Conservation (phyloP, 2,329 filamentous ascomycete species). For the Balansia obtecta region DNA sequence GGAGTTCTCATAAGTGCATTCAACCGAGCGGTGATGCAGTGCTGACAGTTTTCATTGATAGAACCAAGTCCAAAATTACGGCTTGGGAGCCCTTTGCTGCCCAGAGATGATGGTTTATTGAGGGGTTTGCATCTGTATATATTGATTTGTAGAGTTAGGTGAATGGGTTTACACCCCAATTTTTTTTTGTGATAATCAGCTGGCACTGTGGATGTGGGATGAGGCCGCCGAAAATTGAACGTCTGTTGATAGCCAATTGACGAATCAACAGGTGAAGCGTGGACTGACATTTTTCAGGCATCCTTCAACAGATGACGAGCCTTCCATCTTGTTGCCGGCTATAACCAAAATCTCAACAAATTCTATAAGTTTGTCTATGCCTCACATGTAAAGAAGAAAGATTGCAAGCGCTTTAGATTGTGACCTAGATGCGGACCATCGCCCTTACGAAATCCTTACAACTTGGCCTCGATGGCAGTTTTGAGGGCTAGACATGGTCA, state of each 20-base stretch:
- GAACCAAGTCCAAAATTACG: conserved; percentile 40
- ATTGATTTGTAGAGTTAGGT: conserved; percentile 9
- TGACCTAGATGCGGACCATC: neutral
- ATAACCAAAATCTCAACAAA: neutral
- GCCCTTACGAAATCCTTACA: neutral
- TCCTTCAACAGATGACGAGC: neutral
- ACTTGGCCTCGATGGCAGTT: conserved; percentile 10
- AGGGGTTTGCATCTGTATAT: conserved; percentile 17
- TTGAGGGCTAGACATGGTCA: conserved; percentile 9
- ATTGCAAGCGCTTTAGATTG: neutral
- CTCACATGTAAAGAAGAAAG: neutral
- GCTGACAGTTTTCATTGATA: conserved; percentile 17
- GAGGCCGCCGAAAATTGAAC: neutral
- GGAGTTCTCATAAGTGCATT: neutral
- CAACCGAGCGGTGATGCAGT: neutral
- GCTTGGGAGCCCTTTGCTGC: conserved; percentile 38
- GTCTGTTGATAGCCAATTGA: no score
- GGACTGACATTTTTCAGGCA: no score
- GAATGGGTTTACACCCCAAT: neutral
- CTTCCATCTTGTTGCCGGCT: no score
- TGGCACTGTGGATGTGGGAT: neutral
- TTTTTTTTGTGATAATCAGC: neutral
- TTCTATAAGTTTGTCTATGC: neutral
- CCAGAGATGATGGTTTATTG: conserved; percentile 17
- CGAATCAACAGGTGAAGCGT: no score